Percentiles rank a stretch among this genome's conserved stretches.
Conservation (phyloP, 176 grass and related monocot genomes). For the Luzula sylvatica region DNA sequence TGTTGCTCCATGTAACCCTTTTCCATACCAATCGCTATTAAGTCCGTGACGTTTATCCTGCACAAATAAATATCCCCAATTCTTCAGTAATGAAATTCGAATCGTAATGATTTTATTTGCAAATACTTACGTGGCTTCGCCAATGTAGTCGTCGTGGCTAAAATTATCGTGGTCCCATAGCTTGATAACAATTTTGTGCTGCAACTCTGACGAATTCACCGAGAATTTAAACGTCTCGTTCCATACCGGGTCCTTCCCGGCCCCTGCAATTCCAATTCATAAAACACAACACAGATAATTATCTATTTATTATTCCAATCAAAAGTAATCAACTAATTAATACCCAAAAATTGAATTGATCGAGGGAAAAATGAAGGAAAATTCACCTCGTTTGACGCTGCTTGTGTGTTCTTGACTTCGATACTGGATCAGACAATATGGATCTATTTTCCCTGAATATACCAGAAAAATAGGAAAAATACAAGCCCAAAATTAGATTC, state of each 20-base stretch:
- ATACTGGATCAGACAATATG: constrained; percentile 68
- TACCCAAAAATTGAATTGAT: too few relatives aligned
- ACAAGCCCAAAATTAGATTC: not conserved
- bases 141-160: constrained; percentile 65
- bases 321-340: too few relatives aligned
- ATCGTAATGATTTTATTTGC: not conserved
- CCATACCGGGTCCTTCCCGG: constrained; percentile 72
- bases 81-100: not conserved
- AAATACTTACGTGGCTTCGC: constrained; percentile 55
- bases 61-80: not conserved
- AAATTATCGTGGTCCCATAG: constrained; percentile 68
- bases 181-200: constrained; percentile 62
- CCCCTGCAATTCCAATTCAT: constrained; percentile 25
- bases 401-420: constrained; percentile 80
- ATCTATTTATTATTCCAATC: too few relatives aligned
- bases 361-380: too few relatives aligned
- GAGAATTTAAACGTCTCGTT: constrained; percentile 75
- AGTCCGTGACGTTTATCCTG: constrained; percentile 67
- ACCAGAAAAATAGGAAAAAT: not conserved
- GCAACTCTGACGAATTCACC: constrained; percentile 37
- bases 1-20: constrained; percentile 28
- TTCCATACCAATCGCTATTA: constrained; percentile 56
- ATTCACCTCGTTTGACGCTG: constrained; percentile 53
- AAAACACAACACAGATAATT: not conserved
- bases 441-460: constrained; percentile 59